Evolutionary conservation across 371 early-diverging fungal species (phyloP).

Genomic region (Coemansia sp.): DNA sequence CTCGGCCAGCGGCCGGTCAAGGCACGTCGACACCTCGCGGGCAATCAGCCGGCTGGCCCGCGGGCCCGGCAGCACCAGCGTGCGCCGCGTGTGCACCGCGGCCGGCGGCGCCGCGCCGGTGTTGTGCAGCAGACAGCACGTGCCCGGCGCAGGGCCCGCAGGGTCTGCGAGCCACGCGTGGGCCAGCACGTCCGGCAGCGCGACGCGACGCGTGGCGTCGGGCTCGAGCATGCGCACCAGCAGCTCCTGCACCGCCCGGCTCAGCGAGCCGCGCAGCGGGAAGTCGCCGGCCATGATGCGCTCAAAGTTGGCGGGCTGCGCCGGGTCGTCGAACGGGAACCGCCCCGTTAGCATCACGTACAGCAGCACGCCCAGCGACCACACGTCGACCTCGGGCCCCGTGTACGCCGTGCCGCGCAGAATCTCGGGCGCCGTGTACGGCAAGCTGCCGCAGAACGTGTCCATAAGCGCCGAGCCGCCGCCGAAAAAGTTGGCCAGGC

Average conservation of each 20-base stretch:
- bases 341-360: slow-evolving; percentile 81
- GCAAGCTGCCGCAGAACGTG: slow-evolving; percentile 83
- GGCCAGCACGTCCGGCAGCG: slow-evolving; percentile 48
- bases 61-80: slow-evolving; percentile 37
- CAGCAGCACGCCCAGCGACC: slow-evolving; percentile 88
- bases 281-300: slow-evolving; percentile 52
- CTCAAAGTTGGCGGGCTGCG: slow-evolving; percentile 47
- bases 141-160: slow-evolving; percentile 5
- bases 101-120: slow-evolving; percentile 1
- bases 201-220: slow-evolving; percentile 43
- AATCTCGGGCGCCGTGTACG: slow-evolving; percentile 86
- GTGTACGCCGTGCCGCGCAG: slow-evolving; percentile 76
- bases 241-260: slow-evolving; percentile 46
- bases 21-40: slow-evolving; percentile 43
- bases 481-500: slow-evolving; percentile 81
- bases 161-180: slow-evolving; percentile 51
- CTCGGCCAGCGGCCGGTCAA: slow-evolving; percentile 43
- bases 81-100: slow-evolving; percentile 28
- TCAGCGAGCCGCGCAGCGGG: slow-evolving; percentile 32
- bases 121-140: slow-evolving; percentile 21
- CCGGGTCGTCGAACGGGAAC: slow-evolving; percentile 75
- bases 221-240: slow-evolving; percentile 55
- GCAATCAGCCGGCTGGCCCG: slow-evolving; percentile 29
- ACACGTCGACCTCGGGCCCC: slow-evolving; percentile 90
- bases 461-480: slow-evolving; percentile 58